Evolutionary conservation across 768 basidiomycete genomes (phyloP).

Genomic region (Tylopilus rubrobrunneus): DNA sequence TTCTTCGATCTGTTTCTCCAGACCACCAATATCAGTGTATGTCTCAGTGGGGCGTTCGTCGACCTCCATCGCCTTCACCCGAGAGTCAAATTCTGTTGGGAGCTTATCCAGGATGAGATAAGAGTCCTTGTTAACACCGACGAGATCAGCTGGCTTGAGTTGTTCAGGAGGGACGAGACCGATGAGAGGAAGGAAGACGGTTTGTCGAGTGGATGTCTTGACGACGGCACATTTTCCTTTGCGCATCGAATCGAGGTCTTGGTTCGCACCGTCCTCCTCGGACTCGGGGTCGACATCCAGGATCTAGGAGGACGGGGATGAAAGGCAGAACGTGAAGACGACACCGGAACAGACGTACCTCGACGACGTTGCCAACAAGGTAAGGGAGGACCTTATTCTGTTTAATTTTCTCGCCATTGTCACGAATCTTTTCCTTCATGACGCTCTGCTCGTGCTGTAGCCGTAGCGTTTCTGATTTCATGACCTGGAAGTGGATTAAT

Average conservation of each 20-base stretch:
- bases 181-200: conserved; percentile 96
- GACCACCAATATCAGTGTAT: conserved; percentile 94
- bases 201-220: conserved; percentile 98
- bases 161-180: conserved; percentile 93
- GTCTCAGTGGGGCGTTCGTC: conserved; percentile 97
- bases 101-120: conserved; percentile 95
- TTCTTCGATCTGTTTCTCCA: conserved; percentile 99
- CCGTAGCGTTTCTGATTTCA: conserved; percentile 91
- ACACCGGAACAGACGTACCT: conserved; percentile 45
- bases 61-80: conserved; percentile 99
- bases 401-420: conserved; percentile 97
- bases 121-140: conserved; percentile 99
- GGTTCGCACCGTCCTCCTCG: conserved; percentile 93
- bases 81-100: conserved; percentile 95
- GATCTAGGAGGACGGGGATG: conserved; percentile 51
- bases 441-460: conserved; percentile 91
- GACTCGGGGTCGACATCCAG: conserved; percentile 91
- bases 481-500: conserved; percentile 57
- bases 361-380: conserved; percentile 95
- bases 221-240: conserved; percentile 98
- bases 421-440: conserved; percentile 98
- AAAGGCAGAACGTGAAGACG: background rate
- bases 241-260: conserved; percentile 92
- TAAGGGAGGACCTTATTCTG: conserved; percentile 99
- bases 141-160: conserved; percentile 88